Conservation (phyloP, 2,329 filamentous ascomycete genomes). For the Venturia effusa region DNA sequence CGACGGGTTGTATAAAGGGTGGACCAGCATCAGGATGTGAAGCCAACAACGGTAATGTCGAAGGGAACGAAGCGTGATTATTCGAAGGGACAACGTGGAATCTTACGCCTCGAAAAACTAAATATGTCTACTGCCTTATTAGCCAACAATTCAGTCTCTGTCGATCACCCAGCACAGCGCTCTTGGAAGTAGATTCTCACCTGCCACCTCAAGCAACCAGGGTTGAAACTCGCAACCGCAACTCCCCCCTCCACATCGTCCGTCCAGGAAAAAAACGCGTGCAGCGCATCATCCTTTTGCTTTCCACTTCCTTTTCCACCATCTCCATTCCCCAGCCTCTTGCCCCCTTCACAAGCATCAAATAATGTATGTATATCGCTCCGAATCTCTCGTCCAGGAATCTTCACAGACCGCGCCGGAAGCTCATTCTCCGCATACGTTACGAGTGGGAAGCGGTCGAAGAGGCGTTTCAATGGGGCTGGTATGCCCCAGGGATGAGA, state of each 20-base stretch:
- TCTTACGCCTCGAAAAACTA: conserved; percentile 62
- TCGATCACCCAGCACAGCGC: not conserved
- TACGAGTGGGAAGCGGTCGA: conserved; percentile 70
- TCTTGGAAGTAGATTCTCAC: conserved; percentile 35
- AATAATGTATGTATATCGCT: conserved; percentile 66
- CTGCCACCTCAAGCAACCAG: conserved; percentile 94
- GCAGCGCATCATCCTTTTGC: conserved; percentile 1
- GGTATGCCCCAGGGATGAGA: conserved; percentile 42
- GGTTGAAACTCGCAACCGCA: conserved; percentile 63
- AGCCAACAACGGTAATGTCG: conserved; percentile 78
- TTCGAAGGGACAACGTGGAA: conserved; percentile 62
- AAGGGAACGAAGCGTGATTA: conserved; percentile 87
- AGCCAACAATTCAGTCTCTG: not conserved
- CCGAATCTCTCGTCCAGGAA: conserved; percentile 34
- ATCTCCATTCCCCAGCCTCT: conserved; percentile 44
- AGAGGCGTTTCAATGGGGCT: conserved; percentile 66
- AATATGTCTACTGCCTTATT: conserved; percentile 53
- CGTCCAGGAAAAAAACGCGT: conserved; percentile 9
- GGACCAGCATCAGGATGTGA: conserved; percentile 27
- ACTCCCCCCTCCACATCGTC: not conserved
- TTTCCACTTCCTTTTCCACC: too few species aligned
- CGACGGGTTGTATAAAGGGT: conserved; percentile 16
- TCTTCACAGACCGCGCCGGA: conserved; percentile 42
- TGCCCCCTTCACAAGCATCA: conserved; percentile 38
- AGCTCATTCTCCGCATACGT: conserved; percentile 67